Evolutionary conservation across 805 yeast species (phyloP), one percentile per base, ranked within the genome.

Genomic region (Candida nonsorbophila): DNA sequence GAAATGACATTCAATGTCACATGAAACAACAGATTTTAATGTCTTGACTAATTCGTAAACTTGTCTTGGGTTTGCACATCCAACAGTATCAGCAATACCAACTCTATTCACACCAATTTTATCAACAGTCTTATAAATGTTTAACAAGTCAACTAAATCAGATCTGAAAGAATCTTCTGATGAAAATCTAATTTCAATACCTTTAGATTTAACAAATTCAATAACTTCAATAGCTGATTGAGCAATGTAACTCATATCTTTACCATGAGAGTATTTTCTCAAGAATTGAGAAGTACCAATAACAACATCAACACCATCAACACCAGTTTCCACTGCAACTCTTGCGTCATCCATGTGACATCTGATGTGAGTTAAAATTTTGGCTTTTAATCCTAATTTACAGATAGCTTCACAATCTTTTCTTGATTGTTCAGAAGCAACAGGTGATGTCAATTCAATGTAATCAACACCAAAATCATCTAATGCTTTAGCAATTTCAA

Each of bases 291-390:
- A 88, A 14, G 97, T 90, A 42, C 97, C 97, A 60, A 90, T 90
- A 36, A 90, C 97, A 34, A 90, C 96, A 66, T 92, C 97, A 39
- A 90, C 97, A 64, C 97, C 98, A 57, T 92, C 97, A 30, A 92
- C 98, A 57, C 98, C 97, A 22, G 97, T 90, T 53, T 85, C 92
- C 27, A 90, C 98, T 5, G 98, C 98, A 36, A 92, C 84, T 49
- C 81, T 74, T 33, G 97, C 98, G 52, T 92, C 98, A 61, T 90
- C 97, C 97, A 90, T 90, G 66, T 90, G 97, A 65, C 98, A 90
- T 63, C 97, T 78, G 45, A 92, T 92, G 60, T 90, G 97, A 28
- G 98, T 90, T 45, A 90, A 74, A 41, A 92, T 86, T 69, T 92
- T 90, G 41, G 97, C 90, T 67, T 84, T 86, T 58, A 90, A 77